Percentiles rank a stretch among this genome's conserved stretches.
Conservation (phyloP, 1,284 basidiomycete species). For the Amylostereum areolatum region DNA sequence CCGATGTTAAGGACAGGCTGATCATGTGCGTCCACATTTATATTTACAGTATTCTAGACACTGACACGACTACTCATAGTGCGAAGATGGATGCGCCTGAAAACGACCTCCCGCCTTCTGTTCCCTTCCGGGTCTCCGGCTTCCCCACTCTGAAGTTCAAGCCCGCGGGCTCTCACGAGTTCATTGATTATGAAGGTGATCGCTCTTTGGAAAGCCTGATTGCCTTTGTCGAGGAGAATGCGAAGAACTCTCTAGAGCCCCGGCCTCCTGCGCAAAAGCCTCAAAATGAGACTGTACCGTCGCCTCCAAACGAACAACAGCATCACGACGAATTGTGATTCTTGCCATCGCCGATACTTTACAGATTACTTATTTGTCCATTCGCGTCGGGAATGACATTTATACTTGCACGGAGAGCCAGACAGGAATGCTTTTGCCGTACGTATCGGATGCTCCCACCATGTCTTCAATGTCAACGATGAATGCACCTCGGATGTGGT, state of each 20-base stretch:
- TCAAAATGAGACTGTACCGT: constrained; percentile 19
- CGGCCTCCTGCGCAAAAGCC: no score
- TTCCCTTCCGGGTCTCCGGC: constrained; percentile 79
- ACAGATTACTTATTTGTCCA: constrained; percentile 3
- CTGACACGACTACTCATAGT: constrained; percentile 35
- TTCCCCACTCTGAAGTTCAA: constrained; percentile 99
- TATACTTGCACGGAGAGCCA: no score
- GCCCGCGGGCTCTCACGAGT: constrained; percentile 80
- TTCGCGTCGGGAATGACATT: no score
- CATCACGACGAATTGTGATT: constrained; percentile 27
- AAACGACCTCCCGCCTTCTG: constrained; percentile 89
- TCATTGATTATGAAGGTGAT: constrained; percentile 92
- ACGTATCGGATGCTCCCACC: no score
- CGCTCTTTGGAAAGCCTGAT: constrained; percentile 82
- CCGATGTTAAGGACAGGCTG: constrained; percentile 70
- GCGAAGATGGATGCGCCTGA: constrained; percentile 96
- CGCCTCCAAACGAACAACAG: constrained; percentile 16
- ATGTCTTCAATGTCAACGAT: no score
- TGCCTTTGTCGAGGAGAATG: constrained; percentile 79
- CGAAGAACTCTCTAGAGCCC: constrained; percentile 61
- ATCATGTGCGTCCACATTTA: constrained; percentile 59
- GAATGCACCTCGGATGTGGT: no score
- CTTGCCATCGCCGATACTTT: background rate
- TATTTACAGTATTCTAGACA: constrained; percentile 10
- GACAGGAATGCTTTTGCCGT: no score